phyloP scores from a whole-genome alignment of 306 rosid genomes.

The Pachyrhizus erosus region DNA sequence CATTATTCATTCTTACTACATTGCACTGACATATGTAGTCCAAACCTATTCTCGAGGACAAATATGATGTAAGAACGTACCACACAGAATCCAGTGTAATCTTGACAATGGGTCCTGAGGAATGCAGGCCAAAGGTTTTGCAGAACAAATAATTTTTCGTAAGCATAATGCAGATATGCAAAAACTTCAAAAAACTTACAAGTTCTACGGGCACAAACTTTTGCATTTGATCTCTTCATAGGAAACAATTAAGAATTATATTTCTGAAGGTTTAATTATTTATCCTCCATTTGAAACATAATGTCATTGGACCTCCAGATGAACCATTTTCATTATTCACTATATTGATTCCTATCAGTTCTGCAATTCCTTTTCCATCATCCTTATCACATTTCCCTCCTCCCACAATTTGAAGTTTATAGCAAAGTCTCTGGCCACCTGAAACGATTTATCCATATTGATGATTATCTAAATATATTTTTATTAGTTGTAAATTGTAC shows the following conservation, averaged over 20 bases:
- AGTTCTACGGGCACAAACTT: constrained; percentile 27
- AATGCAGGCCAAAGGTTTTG: not conserved
- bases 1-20: not conserved
- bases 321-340: constrained; percentile 35
- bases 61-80: not conserved
- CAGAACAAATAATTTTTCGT: not conserved
- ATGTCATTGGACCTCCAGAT: constrained; percentile 41
- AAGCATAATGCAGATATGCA: not conserved
- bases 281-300: constrained; percentile 41
- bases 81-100: not conserved
- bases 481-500: too few relatives aligned
- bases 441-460: too few relatives aligned
- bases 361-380: constrained; percentile 37
- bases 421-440: too few relatives aligned
- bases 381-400: constrained; percentile 45
- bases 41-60: not conserved
- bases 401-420: constrained; percentile 51
- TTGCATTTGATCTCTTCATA: constrained; percentile 10
- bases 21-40: not conserved
- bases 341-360: constrained; percentile 33
- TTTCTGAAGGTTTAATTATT: constrained; percentile 20
- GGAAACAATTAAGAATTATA: not conserved
- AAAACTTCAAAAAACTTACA: not conserved
- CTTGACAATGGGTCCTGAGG: not conserved
- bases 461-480: too few relatives aligned